These are phyloP conservation scores for Lepidopterella palustris DNA, from an alignment of 495 filamentous ascomycete genomes.

Conservation along the genomic window DNA sequence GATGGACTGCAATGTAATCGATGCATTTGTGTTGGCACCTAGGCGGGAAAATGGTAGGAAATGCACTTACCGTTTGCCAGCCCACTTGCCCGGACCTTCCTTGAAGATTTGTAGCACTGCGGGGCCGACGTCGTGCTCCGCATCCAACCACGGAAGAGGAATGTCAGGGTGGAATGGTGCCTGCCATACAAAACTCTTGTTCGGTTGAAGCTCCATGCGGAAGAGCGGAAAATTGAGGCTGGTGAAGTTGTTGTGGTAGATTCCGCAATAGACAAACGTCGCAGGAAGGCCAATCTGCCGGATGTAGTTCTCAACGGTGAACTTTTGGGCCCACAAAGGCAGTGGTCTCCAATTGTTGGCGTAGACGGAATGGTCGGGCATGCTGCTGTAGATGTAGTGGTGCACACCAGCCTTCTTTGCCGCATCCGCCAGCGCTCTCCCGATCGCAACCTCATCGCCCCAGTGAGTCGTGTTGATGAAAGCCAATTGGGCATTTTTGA, in stretches of 20 bases:
- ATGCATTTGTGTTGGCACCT: not conserved
- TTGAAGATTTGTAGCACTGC: slow-evolving; percentile 93
- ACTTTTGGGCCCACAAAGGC: slow-evolving; percentile 88
- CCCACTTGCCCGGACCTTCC: slow-evolving; percentile 81
- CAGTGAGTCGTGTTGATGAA: slow-evolving; percentile 99
- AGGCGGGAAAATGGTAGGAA: not conserved
- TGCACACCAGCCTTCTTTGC: slow-evolving; percentile 77
- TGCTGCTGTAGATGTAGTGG: slow-evolving; percentile 92
- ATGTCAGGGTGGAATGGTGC: slow-evolving; percentile 88
- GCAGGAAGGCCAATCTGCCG: slow-evolving; percentile 74
- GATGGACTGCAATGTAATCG: not conserved
- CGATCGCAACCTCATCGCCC: slow-evolving; percentile 87
- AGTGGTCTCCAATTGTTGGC: slow-evolving; percentile 71
- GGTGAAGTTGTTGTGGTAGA: slow-evolving; percentile 99
- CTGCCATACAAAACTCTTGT: slow-evolving; percentile 87
- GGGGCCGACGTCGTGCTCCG: slow-evolving; percentile 94
- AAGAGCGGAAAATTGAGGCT: slow-evolving; percentile 87
- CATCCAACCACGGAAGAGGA: slow-evolving; percentile 91
- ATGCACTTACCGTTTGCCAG: slow-evolving; percentile 60
- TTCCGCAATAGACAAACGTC: slow-evolving; percentile 92
- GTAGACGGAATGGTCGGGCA: slow-evolving; percentile 83
- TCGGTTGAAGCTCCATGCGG: slow-evolving; percentile 76
- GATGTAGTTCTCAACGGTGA: slow-evolving; percentile 84
- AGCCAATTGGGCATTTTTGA: slow-evolving; percentile 74
- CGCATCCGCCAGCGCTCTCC: slow-evolving; percentile 78